Base-by-base conservation (phyloP, 2,329 filamentous ascomycete genomes). In the Botrytis elliptica region DNA sequence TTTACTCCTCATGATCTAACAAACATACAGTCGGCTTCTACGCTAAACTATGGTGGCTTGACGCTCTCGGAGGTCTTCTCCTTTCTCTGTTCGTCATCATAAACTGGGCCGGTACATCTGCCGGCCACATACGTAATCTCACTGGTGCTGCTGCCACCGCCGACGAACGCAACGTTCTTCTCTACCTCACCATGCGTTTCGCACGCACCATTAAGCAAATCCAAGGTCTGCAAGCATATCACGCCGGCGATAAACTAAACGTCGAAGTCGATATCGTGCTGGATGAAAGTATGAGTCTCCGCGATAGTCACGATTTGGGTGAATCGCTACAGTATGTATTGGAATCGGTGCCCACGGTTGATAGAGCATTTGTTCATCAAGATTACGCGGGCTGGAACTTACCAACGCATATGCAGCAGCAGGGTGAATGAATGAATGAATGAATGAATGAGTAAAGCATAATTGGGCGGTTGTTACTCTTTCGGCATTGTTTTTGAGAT, bases 81-180 rank as follows among this genome's bases (percentile, higher is more conserved):
- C 83, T 92, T 0, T 91, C 90, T 0, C 81, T 91, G 7, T 91
- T 87, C 82, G 91, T 92, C 80, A 91, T 92, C 77, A 89, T 88
- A 81, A 90, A 92, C 81, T 92, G 90, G 90, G 87, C 87, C 1
- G 84, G 85, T 64, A 92, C 90, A 0, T 88, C 86, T 75, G 84
- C 89, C 66, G 85, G 88, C 72, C 90, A 90, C 76, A 85, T 91
- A 65, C 86, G 85, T 1, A 85, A 88, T 3, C 82, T 91, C 8
- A 88, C 87, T 0, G 89, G 89, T n/a, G 84, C 87, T 70, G 87
- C 87, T 0, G 88, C 88, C 0, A 84, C 85, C 3, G 83, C 86
- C 4, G 81, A 84, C 7, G 82, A 87, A 59, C 83, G 85, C 38
- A 85, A 88, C 75, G 90, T 90, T 77, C 83, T 90, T 38, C 84